These are phyloP conservation scores for Ricinus communis DNA, from an alignment of 345 rosid genomes.

Conservation along the genomic window DNA sequence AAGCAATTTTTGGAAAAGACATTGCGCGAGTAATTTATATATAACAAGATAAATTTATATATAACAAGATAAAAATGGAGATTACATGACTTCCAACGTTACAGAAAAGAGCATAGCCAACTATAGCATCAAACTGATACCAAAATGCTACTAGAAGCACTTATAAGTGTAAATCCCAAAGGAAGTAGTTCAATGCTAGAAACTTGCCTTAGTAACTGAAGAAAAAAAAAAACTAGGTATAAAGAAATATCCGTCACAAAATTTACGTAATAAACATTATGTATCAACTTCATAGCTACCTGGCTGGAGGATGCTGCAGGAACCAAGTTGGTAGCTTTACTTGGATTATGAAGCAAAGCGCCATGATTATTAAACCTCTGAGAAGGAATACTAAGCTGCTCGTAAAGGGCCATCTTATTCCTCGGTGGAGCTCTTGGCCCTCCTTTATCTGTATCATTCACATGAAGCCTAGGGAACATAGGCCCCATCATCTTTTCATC, in stretches of 20 bases:
- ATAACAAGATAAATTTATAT: too few species aligned
- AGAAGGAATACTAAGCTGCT: slow-evolving; percentile 84
- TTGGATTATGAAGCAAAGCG: slow-evolving; percentile 33
- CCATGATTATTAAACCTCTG: slow-evolving; percentile 57
- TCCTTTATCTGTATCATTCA: slow-evolving; percentile 84
- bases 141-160: neutral
- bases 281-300: slow-evolving; percentile 37
- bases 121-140: neutral
- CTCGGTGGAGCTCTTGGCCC: slow-evolving; percentile 98
- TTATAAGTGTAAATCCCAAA: slow-evolving; percentile 1
- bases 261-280: neutral
- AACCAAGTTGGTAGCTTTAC: slow-evolving; percentile 33
- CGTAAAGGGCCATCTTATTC: slow-evolving; percentile 99
- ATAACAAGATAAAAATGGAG: neutral
- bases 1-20: neutral
- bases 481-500: slow-evolving; percentile 72
- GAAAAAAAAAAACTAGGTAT: too few species aligned
- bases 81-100: neutral
- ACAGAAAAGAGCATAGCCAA: neutral
- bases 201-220: too few species aligned
- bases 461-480: slow-evolving; percentile 91
- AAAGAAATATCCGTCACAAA: neutral
- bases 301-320: slow-evolving; percentile 56
- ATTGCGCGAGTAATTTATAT: neutral
- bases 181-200: neutral